Percentiles rank a stretch among this genome's conserved stretches.
These are phyloP conservation scores for Backusella parvicylindrica DNA, from an alignment of 192 early-diverging fungal genomes.

Conservation along the genomic window DNA sequence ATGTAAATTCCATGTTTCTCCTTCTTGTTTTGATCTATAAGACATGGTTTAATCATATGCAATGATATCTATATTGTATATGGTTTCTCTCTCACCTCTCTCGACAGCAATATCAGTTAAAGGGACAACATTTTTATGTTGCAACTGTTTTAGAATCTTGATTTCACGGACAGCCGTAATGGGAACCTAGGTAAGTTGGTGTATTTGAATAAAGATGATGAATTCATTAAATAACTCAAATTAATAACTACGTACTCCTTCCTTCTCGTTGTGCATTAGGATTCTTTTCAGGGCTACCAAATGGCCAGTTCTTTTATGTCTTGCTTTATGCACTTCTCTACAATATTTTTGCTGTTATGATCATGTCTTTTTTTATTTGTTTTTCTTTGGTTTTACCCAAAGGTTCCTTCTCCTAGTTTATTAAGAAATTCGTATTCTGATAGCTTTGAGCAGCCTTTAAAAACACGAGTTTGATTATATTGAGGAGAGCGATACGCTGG, in stretches of 20 bases:
- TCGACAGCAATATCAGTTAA: conserved; percentile 73
- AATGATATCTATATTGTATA: background rate
- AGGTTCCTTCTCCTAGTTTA: conserved; percentile 96
- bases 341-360: background rate
- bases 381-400: conserved; percentile 62
- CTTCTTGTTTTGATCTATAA: conserved; percentile 10
- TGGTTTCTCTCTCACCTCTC: conserved; percentile 41
- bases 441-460: conserved; percentile 69
- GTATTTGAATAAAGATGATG: background rate
- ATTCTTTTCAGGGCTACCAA: conserved; percentile 90
- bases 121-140: conserved; percentile 76
- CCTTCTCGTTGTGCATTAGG: conserved; percentile 95
- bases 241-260: conserved; percentile 52
- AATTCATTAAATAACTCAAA: too few relatives aligned
- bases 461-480: conserved; percentile 11
- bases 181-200: conserved; percentile 50
- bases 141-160: conserved; percentile 84
- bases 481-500: conserved; percentile 8
- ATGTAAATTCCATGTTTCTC: conserved; percentile 76
- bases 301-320: conserved; percentile 60
- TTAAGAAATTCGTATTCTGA: conserved; percentile 78
- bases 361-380: background rate
- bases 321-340: conserved; percentile 88
- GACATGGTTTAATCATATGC: background rate
- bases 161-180: conserved; percentile 98